Conservation (phyloP, 345 rosid genomes). For the Leavenworthia alabamica region DNA sequence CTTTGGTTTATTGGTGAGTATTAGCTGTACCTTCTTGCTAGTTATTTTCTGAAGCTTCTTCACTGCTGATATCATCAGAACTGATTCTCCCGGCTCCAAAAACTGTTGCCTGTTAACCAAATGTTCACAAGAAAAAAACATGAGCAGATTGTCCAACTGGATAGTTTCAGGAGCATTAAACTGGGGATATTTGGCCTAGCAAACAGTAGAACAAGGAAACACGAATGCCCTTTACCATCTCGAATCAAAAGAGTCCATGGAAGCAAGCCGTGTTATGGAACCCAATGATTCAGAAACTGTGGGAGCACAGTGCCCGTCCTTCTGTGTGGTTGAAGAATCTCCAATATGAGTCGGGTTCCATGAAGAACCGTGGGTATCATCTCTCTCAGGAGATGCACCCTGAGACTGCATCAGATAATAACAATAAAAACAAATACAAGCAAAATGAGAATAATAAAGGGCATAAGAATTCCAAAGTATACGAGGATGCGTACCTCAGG, state of each 20-base stretch:
- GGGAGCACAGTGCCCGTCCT: constrained; percentile 45
- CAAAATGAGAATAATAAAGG: not conserved
- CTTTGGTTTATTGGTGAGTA: constrained; percentile 88
- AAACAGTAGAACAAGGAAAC: constrained; percentile 5
- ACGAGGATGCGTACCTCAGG: constrained; percentile 35
- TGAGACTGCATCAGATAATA: constrained; percentile 20
- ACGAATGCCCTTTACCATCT: constrained; percentile 52
- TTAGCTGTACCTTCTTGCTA: constrained; percentile 92
- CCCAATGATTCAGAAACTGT: constrained; percentile 55
- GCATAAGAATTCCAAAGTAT: not conserved
- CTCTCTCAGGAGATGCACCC: constrained; percentile 52
- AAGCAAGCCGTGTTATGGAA: constrained; percentile 77
- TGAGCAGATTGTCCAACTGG: not conserved
- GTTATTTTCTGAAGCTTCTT: constrained; percentile 78
- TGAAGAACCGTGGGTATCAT: constrained; percentile 48
- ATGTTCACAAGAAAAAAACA: not conserved
- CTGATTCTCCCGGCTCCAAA: constrained; percentile 84
- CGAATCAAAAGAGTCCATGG: constrained; percentile 90
- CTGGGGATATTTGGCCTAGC: not conserved
- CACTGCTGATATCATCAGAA: constrained; percentile 85
- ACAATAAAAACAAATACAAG: not conserved
- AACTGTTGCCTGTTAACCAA: constrained; percentile 71
- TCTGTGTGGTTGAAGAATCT: constrained; percentile 47
- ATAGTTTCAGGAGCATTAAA: not conserved
- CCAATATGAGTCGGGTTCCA: constrained; percentile 79